Base-by-base conservation (phyloP, 176 grass and related monocot species). In the Aegilops umbellulata region DNA sequence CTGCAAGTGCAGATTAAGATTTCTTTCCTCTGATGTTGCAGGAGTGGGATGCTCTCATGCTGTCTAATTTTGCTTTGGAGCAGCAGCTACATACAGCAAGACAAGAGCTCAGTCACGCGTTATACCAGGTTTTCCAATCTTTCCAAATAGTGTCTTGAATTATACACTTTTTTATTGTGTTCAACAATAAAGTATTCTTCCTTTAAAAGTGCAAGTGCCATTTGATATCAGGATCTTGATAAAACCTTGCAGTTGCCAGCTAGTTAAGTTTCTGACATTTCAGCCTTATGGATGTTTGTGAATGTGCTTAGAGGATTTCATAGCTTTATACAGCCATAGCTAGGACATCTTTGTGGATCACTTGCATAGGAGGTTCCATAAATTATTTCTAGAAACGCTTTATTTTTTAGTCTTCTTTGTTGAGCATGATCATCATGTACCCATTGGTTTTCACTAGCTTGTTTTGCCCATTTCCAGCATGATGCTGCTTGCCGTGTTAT, bases 41-140 rank as follows among this genome's bases (percentile, higher is more conserved):
- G 97, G 97, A 99, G 81, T 99, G 97, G 97, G 97, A 99, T 88
- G 92, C 94, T 81, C 71, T 99, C 77, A 94, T 99, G 97, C 87
- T 99, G 49, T 99, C 97, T 77, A 96, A 94, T 90, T 94, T 85
- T 89, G 85, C 97, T 76, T 85, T 99, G 87, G 97, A 99, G 87
- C 97, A 99, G 89, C 97, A 99, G 69, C 85, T 99, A 65, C 93
- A 99, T 65, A 99, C 97, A 29, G 97, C 94, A 82, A 94, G 92
- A 67, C 94, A 99, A 85, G 97, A 99, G 65, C 89, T 99, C 72
- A 99, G 97, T 75, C 97, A 99, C 80, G 97, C 97, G 3, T 84
- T 99, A 64, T 99, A 99, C 73, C 97, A 99, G 97, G 97, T 99
- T 75, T 73, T 38, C 27, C 79, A 29, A 79, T 73, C 65, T 86